Evolutionary conservation across 495 filamentous ascomycete genomes (phyloP).

Genomic region (Jackrogersella multiformis): DNA sequence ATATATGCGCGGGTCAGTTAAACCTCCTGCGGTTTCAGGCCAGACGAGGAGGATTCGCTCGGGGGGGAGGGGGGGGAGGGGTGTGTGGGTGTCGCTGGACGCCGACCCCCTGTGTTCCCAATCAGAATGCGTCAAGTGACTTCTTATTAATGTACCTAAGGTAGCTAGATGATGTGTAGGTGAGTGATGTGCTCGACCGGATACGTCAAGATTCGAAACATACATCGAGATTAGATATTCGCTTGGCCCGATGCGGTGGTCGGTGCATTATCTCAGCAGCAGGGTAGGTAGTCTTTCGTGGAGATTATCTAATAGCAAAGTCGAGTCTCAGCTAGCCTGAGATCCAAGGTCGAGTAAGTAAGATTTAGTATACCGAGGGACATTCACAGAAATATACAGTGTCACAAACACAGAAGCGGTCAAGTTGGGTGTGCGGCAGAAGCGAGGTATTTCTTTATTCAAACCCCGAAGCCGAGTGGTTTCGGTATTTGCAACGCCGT

Average conservation of each 20-base stretch:
- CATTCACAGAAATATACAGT: background rate
- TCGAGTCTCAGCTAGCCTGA: background rate
- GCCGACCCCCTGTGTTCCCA: constrained; percentile 13
- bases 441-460: constrained; percentile 25
- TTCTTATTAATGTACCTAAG: constrained; percentile 1
- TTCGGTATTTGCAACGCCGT: constrained; percentile 14
- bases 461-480: constrained; percentile 21
- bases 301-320: background rate
- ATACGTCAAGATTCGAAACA: background rate
- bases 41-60: constrained; percentile 27
- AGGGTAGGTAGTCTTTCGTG: too few relatives aligned
- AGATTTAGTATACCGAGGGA: background rate
- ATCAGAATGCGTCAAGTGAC: constrained; percentile 1
- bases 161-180: background rate
- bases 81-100: background rate
- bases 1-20: constrained; percentile 14
- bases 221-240: background rate
- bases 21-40: constrained; percentile 37
- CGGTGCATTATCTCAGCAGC: background rate
- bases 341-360: background rate
- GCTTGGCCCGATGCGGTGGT: background rate
- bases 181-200: constrained; percentile 10
- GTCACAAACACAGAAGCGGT: background rate
- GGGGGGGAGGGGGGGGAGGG: background rate
- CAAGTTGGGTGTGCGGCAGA: constrained; percentile 4